Conservation (phyloP, 2,329 filamentous ascomycete genomes). For the Elsinoe necatrix region DNA sequence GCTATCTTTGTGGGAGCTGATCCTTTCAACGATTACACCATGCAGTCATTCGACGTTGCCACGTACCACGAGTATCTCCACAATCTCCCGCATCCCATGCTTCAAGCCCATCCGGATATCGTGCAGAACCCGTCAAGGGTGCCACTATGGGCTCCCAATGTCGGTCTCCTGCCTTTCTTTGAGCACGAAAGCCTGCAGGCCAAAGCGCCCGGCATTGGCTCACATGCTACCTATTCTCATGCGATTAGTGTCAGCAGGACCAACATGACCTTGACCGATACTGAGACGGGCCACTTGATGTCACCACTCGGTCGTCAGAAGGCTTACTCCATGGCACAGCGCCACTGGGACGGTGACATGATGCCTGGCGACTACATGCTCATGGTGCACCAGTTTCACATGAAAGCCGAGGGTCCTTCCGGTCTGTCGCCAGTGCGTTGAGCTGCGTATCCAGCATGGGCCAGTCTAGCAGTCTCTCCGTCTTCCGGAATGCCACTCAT, state of each 20-base stretch:
- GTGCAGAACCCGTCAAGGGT: neutral
- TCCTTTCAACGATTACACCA: neutral
- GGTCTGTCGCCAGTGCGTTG: neutral
- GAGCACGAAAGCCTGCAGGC: neutral
- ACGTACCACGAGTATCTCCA: slow-evolving; percentile 1
- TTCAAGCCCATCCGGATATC: neutral
- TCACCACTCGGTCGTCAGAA: neutral
- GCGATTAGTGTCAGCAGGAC: neutral
- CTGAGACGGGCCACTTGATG: neutral
- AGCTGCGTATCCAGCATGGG: neutral
- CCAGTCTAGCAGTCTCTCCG: too few relatives aligned
- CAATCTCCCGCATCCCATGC: neutral
- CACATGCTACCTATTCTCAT: neutral
- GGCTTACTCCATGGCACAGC: neutral
- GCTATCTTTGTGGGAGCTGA: neutral
- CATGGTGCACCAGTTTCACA: neutral
- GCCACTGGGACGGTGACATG: neutral
- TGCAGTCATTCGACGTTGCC: neutral
- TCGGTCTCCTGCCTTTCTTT: neutral
- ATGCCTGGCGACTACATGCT: neutral
- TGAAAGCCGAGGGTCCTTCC: neutral
- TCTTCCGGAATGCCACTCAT: too few relatives aligned
- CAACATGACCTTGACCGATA: neutral
- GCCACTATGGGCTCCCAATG: neutral
- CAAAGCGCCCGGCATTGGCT: neutral